Conservation (phyloP, 106 monocot genomes). For the Gastrodia elata region DNA sequence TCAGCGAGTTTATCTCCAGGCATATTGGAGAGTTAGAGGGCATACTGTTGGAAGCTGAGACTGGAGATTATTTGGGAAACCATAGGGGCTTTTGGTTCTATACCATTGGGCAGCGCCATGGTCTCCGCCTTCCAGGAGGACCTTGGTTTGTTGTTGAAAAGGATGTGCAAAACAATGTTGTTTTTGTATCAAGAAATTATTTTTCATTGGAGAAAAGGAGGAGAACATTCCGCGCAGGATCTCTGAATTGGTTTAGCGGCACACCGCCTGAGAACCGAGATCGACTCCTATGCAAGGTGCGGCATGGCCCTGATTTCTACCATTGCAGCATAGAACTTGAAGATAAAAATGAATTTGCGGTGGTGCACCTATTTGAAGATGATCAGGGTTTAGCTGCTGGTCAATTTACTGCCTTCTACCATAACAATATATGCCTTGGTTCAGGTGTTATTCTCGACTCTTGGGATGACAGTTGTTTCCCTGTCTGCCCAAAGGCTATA, state of each 20-base stretch:
- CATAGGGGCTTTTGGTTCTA: constrained; percentile 98
- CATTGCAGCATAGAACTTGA: constrained; percentile 45
- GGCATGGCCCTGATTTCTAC: constrained; percentile 84
- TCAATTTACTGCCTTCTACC: constrained; percentile 87
- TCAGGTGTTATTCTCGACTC: constrained; percentile 87
- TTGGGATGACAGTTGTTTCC: constrained; percentile 54
- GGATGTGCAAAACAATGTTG: constrained; percentile 83
- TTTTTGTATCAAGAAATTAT: constrained; percentile 94
- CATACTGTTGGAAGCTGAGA: constrained; percentile 81
- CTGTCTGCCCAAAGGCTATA: constrained; percentile 64
- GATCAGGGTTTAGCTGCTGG: constrained; percentile 96
- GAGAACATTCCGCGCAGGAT: constrained; percentile 67
- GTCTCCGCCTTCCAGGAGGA: constrained; percentile 92
- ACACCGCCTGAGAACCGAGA: constrained; percentile 27
- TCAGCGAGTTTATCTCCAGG: constrained; percentile 88
- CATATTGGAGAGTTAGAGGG: constrained; percentile 96
- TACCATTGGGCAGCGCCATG: constrained; percentile 95
- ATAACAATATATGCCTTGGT: constrained; percentile 54
- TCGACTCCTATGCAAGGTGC: constrained; percentile 78
- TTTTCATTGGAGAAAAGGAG: constrained; percentile 84
- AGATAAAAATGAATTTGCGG: constrained; percentile 24
- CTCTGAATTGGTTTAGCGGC: constrained; percentile 55
- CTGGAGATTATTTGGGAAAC: constrained; percentile 91
- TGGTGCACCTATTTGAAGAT: constrained; percentile 73
- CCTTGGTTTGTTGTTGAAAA: constrained; percentile 99